Conservation (phyloP, 2,329 filamentous ascomycete genomes). For the Herpotrichia juniperi region DNA sequence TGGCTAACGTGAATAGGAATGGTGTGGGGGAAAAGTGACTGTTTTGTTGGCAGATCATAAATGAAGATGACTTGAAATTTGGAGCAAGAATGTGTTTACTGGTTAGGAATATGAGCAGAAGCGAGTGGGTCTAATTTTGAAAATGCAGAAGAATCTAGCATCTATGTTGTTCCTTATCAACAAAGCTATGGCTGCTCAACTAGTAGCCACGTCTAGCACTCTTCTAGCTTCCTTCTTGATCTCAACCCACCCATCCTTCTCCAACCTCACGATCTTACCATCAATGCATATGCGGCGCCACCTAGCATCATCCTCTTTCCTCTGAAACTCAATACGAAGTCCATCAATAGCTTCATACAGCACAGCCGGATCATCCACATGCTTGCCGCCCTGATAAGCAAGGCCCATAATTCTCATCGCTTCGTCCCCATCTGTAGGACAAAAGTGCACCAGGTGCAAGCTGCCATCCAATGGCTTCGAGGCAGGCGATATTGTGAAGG, state of each 20-base stretch:
- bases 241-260: conserved; percentile 72
- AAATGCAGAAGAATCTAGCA: no score
- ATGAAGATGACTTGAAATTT: background rate
- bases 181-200: no score
- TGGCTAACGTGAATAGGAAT: background rate
- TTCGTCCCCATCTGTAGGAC: conserved; percentile 65
- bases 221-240: conserved; percentile 58
- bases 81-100: background rate
- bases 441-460: conserved; percentile 77
- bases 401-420: conserved; percentile 78
- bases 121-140: no score
- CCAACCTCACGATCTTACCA: conserved; percentile 81
- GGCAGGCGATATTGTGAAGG: conserved; percentile 80
- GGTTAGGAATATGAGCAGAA: background rate
- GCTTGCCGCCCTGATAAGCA: conserved; percentile 63
- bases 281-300: conserved; percentile 94
- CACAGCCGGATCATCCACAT: conserved; percentile 62
- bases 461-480: conserved; percentile 73
- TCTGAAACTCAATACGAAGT: conserved; percentile 67
- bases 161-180: no score
- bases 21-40: background rate
- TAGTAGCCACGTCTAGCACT: conserved; percentile 45
- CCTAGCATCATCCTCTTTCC: conserved; percentile 65
- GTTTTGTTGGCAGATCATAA: background rate
- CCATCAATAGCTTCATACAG: conserved; percentile 74